phyloP scores from a whole-genome alignment of 208 protist genomes.

The Leishmania tropica region DNA sequence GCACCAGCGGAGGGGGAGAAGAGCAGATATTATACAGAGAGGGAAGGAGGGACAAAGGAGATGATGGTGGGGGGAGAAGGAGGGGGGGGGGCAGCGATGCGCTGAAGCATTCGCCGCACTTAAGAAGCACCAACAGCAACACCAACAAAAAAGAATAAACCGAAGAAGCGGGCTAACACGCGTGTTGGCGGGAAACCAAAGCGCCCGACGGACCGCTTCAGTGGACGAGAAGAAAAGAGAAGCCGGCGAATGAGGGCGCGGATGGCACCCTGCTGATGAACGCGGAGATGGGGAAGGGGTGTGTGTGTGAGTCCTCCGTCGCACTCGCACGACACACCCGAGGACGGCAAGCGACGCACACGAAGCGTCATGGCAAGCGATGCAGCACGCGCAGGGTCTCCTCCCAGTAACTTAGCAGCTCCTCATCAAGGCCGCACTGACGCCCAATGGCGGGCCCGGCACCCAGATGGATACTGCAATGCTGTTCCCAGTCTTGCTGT shows the following conservation, averaged over 20 bases:
- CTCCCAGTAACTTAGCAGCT: constrained; percentile 38
- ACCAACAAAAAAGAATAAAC: not conserved
- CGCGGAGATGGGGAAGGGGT: not conserved
- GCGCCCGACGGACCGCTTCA: too few relatives aligned
- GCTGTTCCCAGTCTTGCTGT: constrained; percentile 25
- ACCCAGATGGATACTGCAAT: constrained; percentile 2
- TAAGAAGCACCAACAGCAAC: not conserved
- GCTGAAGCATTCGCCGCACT: not conserved
- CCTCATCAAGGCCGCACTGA: constrained; percentile 36
- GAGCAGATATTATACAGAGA: not conserved
- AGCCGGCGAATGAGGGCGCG: not conserved
- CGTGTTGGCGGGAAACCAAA: not conserved
- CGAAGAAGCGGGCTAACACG: not conserved
- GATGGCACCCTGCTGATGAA: not conserved
- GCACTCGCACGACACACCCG: not conserved
- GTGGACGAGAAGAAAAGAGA: not conserved
- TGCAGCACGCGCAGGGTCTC: constrained; percentile 24
- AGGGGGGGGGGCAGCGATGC: not conserved
- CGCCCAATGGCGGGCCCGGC: constrained; percentile 34
- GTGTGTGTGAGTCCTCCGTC: not conserved
- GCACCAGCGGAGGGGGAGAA: not conserved
- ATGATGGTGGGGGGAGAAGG: too few relatives aligned
- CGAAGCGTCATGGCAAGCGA: not conserved
- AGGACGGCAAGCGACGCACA: not conserved
- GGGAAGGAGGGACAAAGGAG: not conserved